phyloP scores from a whole-genome alignment of 371 early-diverging fungal genomes.

The Conidiobolus incongruus region DNA sequence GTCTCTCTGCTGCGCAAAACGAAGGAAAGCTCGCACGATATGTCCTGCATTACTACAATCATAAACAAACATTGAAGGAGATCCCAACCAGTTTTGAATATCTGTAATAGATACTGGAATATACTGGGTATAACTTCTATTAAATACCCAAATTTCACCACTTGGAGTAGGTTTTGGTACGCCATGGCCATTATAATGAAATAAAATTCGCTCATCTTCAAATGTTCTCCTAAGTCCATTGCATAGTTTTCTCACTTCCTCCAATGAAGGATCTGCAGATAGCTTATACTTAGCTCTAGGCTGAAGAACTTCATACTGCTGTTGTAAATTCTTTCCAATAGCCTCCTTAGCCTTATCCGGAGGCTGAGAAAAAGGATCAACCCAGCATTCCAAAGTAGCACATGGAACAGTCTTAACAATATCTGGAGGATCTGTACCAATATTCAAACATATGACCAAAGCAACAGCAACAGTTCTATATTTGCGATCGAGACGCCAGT shows the following conservation, averaged over 20 bases:
- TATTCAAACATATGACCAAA: conserved; percentile 78
- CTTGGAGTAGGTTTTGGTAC: conserved; percentile 87
- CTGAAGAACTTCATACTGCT: conserved; percentile 81
- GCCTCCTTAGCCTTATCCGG: conserved; percentile 62
- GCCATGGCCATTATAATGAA: conserved; percentile 97
- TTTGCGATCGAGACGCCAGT: conserved; percentile 19
- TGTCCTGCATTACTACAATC: conserved; percentile 89
- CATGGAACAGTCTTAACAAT: conserved; percentile 68
- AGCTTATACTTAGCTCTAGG: conserved; percentile 69
- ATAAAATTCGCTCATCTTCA: conserved; percentile 83
- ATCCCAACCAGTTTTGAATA: conserved; percentile 82
- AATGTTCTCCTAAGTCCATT: conserved; percentile 56
- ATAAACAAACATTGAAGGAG: conserved; percentile 87
- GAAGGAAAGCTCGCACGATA: conserved; percentile 67
- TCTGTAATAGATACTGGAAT: conserved; percentile 83
- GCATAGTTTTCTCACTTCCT: conserved; percentile 77
- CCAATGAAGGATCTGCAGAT: conserved; percentile 71
- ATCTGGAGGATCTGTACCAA: conserved; percentile 94
- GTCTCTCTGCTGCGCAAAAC: conserved; percentile 70
- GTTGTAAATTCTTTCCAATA: conserved; percentile 73
- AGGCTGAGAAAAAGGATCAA: conserved; percentile 66
- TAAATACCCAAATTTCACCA: conserved; percentile 97
- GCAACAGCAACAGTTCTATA: conserved; percentile 22
- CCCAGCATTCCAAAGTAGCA: conserved; percentile 86
- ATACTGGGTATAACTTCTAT: conserved; percentile 91